Conservation (phyloP, 2,329 filamentous ascomycete genomes). For the Fonsecaea nubica region DNA sequence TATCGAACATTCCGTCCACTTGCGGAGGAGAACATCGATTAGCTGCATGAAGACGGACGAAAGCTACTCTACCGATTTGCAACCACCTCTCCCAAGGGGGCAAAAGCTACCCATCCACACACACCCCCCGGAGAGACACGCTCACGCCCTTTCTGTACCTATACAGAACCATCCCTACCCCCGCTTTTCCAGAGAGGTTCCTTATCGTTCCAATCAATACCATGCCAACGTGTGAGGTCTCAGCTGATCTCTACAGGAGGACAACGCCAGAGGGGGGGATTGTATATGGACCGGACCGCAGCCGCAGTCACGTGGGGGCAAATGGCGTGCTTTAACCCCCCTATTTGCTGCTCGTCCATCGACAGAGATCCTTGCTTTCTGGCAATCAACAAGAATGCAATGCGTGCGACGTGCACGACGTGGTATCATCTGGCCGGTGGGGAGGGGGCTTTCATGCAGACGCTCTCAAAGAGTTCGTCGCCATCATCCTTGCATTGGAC, state of each 20-base stretch:
- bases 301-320: constrained; percentile 25
- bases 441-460: background rate
- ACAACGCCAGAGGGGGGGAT: background rate
- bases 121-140: no score
- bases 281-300: background rate
- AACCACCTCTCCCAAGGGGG: background rate
- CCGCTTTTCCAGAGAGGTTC: background rate
- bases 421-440: background rate
- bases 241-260: constrained; percentile 1
- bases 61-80: background rate
- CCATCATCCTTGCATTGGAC: background rate
- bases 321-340: constrained; percentile 33
- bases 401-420: background rate
- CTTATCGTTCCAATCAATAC: constrained; percentile 22
- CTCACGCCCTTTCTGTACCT: background rate
- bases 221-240: background rate
- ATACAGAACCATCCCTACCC: background rate
- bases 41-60: background rate
- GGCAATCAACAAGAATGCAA: background rate
- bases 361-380: constrained; percentile 9
- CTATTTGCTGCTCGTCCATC: constrained; percentile 29
- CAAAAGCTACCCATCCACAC: background rate
- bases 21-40: background rate
- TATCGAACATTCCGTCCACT: constrained; percentile 1
- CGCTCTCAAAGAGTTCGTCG: background rate